Base-by-base conservation (phyloP, 176 grass and related monocot genomes). In the Juncus effusus region DNA sequence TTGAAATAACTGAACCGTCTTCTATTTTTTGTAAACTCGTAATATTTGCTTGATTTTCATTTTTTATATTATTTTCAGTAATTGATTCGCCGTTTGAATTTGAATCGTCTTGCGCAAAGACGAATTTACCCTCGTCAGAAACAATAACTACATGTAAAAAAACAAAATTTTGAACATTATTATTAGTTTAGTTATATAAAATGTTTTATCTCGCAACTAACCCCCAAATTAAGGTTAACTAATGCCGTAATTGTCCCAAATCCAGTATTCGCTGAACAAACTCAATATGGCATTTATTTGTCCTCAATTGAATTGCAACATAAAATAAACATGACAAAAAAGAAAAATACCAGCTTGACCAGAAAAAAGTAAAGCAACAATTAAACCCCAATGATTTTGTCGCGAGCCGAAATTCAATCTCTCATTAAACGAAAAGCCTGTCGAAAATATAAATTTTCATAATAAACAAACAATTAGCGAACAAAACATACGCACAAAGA, bases 1-100 rank as follows among this genome's bases (percentile, higher is more conserved):
- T 92, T 62, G 93, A 97, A 51, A 97, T 50, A 39, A 97, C 75
- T 58, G 93, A 88, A 41, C 93, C 85, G 86, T 97, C 85, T 80
- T 92, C 93, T 38, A 97, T 77, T 60, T 64, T 69, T 12, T 61
- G 70, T 51, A 97, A 78, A 65, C 60, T 72, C 44, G 75, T 54
- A 61, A 59, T 44, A 73, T 64, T 67, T 76, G 11, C 67, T n/a
- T 86, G 74, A 57, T 72, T 38, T 28, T 3, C 9, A 56, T 39
- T 37, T 84, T 92, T 59, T 64, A 69, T 82, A 74, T 28, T 28
- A 28, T 78, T 89, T 65, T 67, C 62, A 84, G 61, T 44, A 63
- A 55, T 51, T 63, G 40, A 39, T 83, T 64, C 82, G 71, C 44
- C 41, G 13, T 49, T 59, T 58, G 83, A 66, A 16, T 45, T 56